These are phyloP conservation scores for Paracorniculantispora psalliotae DNA, from an alignment of 2,329 filamentous ascomycete species.

Conservation along the genomic window DNA sequence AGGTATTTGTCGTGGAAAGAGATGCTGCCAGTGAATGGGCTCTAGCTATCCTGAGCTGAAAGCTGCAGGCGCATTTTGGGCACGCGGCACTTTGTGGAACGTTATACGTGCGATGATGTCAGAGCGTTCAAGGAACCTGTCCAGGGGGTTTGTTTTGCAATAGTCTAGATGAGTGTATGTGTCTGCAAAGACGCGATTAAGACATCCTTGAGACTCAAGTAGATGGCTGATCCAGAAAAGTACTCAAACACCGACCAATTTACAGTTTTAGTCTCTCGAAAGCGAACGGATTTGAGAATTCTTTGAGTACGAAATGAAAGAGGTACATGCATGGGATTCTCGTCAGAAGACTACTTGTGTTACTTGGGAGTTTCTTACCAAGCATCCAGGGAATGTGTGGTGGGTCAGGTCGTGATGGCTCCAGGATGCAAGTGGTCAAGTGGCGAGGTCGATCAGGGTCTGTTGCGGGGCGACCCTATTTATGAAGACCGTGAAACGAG, in stretches of 20 bases:
- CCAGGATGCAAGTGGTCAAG: background rate
- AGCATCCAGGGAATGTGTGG: background rate
- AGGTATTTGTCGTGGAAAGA: slow-evolving; percentile 44
- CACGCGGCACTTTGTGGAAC: background rate
- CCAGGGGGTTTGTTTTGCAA: background rate
- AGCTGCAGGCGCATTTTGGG: background rate
- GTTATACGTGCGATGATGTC: background rate
- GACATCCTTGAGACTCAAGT: background rate
- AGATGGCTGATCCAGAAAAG: too few species aligned
- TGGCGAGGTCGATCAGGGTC: slow-evolving; percentile 11
- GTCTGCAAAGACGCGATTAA: background rate
- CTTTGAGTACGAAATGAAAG: background rate
- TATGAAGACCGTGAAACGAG: background rate
- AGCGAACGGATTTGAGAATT: background rate
- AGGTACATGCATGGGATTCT: background rate
- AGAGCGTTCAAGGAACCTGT: background rate
- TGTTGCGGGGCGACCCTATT: background rate
- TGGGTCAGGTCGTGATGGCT: background rate
- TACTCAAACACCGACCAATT: too few species aligned
- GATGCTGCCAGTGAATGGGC: slow-evolving; percentile 37
- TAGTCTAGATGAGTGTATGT: background rate
- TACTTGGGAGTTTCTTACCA: background rate
- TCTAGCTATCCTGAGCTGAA: background rate
- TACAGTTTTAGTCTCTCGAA: too few species aligned
- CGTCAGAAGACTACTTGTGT: background rate